A percentile compares a stretch with the other conserved stretches of the same genome.
Evolutionary conservation across 352 stramenopile genomes (phyloP).

Genomic region (Peronospora farinosa): DNA sequence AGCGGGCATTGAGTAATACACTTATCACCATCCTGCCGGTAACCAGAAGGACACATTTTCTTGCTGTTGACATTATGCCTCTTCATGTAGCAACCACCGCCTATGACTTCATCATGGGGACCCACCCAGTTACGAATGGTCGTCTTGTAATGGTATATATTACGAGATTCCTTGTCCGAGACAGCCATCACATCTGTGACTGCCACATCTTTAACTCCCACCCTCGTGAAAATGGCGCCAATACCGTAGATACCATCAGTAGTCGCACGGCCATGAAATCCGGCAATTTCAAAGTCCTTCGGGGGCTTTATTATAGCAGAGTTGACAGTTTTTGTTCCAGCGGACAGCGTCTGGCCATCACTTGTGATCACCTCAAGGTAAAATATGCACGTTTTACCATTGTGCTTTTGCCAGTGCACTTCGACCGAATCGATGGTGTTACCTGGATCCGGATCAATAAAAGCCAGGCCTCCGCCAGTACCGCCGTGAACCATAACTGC

Average conservation of each 20-base stretch:
- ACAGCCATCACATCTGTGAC: constrained; percentile 22
- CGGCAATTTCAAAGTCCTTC: constrained; percentile 15
- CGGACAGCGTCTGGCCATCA: constrained; percentile 7
- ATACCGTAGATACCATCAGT: constrained; percentile 13
- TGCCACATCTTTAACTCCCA: constrained; percentile 1
- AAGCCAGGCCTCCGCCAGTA: constrained; percentile 10
- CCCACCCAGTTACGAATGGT: constrained; percentile 42
- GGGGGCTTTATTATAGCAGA: constrained; percentile 7
- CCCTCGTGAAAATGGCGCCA: constrained; percentile 19
- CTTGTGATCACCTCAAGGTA: constrained; percentile 14
- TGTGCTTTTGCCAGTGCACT: constrained; percentile 26
- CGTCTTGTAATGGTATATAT: constrained; percentile 22
- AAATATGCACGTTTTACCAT: constrained; percentile 24
- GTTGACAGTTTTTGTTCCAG: constrained; percentile 18
- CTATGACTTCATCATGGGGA: neutral
- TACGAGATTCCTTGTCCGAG: neutral
- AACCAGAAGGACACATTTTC: constrained; percentile 33
- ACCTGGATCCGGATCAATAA: constrained; percentile 10
- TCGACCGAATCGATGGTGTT: constrained; percentile 15
- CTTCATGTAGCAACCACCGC: constrained; percentile 28
- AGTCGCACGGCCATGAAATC: constrained; percentile 17
- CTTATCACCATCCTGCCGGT: constrained; percentile 35
- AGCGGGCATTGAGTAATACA: constrained; percentile 47
- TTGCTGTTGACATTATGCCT: constrained; percentile 20
- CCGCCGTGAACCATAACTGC: constrained; percentile 22